A percentile compares a stretch with the other conserved stretches of the same genome.
Evolutionary conservation across 108 stramenopile genomes (phyloP).

Genomic region (Cyclotella distinguenda): DNA sequence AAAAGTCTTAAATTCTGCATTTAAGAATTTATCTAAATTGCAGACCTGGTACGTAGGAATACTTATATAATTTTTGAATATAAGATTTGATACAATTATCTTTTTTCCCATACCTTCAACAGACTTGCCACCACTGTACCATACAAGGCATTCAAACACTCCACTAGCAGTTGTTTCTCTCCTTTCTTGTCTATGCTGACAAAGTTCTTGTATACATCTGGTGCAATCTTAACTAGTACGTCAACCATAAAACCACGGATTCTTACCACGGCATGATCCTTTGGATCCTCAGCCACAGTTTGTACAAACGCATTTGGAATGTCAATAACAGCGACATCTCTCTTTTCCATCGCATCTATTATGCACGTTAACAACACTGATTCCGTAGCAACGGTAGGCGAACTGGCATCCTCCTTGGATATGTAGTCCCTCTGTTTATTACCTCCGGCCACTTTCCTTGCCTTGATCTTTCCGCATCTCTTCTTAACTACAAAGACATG

Average conservation of each 20-base stretch:
- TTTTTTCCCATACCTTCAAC: too few species aligned
- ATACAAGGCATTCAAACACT: slow-evolving; percentile 11
- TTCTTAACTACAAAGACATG: slow-evolving; percentile 34
- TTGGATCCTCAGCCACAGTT: slow-evolving; percentile 37
- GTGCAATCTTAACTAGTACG: slow-evolving; percentile 23
- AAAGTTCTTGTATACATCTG: slow-evolving; percentile 15
- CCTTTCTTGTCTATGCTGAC: slow-evolving; percentile 10
- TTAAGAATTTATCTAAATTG: too few species aligned
- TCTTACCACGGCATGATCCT: slow-evolving; percentile 10
- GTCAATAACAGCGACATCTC: slow-evolving; percentile 50
- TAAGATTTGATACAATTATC: too few species aligned
- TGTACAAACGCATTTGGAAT: slow-evolving; percentile 51
- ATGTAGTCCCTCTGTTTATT: slow-evolving; percentile 32
- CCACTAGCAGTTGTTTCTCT: not conserved
- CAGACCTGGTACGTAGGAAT: too few species aligned
- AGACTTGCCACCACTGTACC: slow-evolving; percentile 10
- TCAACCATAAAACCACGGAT: slow-evolving; percentile 31
- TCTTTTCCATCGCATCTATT: slow-evolving; percentile 48
- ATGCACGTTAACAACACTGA: slow-evolving; percentile 31
- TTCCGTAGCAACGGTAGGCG: slow-evolving; percentile 31
- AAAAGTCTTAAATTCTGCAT: too few species aligned
- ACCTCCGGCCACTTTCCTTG: slow-evolving; percentile 33
- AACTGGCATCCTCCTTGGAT: slow-evolving; percentile 26
- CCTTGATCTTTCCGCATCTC: slow-evolving; percentile 36
- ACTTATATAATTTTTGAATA: too few species aligned